Conservation (phyloP, 768 basidiomycete species). For the Mycena epipterygia region DNA sequence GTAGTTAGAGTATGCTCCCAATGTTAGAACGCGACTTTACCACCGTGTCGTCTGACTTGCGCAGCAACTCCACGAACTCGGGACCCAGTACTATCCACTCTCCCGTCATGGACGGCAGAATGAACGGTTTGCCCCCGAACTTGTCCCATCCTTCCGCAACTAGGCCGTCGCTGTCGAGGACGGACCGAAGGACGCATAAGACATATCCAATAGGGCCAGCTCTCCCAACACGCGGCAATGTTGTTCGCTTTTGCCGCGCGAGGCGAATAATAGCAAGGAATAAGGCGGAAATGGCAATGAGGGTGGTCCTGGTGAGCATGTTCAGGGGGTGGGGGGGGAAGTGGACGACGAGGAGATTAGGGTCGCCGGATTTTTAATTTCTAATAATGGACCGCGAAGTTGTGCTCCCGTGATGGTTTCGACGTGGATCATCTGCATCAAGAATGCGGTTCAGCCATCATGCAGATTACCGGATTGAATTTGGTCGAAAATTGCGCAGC, state of each 20-base stretch:
- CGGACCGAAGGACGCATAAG: background rate
- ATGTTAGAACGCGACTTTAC: background rate
- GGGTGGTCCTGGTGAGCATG: background rate
- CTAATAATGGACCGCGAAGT: too few relatives aligned
- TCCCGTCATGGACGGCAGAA: background rate
- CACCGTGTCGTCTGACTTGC: background rate
- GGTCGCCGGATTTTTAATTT: too few relatives aligned
- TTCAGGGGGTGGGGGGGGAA: too few relatives aligned
- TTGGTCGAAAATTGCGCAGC: too few relatives aligned
- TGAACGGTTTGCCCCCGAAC: background rate
- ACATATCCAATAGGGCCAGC: background rate
- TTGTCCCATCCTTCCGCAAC: background rate
- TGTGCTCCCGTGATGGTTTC: too few relatives aligned
- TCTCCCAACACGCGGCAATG: background rate
- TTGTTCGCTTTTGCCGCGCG: background rate
- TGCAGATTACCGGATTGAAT: too few relatives aligned
- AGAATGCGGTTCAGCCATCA: too few relatives aligned
- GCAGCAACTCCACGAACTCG: background rate
- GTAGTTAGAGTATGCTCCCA: background rate
- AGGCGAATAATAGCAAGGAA: background rate
- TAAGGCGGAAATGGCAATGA: background rate
- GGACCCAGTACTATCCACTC: background rate
- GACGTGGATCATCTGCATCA: too few relatives aligned
- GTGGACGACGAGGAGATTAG: too few relatives aligned
- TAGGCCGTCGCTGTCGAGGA: background rate